A percentile compares a stretch with the other conserved stretches of the same genome.
phyloP scores from a whole-genome alignment of 2,329 filamentous ascomycete genomes.

The Alternaria sp. region DNA sequence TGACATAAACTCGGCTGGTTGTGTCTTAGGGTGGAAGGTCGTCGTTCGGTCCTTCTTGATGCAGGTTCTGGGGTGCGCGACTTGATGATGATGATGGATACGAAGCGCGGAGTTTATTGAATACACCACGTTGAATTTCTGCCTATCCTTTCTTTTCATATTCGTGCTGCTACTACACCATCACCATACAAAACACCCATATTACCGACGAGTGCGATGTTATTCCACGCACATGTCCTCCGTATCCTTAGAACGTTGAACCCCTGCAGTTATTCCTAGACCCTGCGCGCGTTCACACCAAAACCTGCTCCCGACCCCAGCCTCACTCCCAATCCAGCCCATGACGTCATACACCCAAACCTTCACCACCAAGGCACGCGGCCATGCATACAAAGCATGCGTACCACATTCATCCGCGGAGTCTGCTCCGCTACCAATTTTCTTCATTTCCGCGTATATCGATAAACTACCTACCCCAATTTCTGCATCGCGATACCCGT shows the following conservation, averaged over 20 bases:
- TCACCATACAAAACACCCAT: neutral
- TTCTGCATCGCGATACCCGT: neutral
- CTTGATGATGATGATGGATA: neutral
- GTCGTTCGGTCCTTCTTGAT: neutral
- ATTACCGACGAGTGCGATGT: too few relatives aligned
- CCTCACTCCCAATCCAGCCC: neutral
- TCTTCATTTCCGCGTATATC: too few relatives aligned
- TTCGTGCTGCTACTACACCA: neutral
- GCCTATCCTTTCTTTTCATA: too few relatives aligned
- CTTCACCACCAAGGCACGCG: conserved; percentile 8
- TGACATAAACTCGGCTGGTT: conserved; percentile 21
- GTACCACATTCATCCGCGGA: neutral
- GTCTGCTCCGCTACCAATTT: neutral
- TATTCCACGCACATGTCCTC: neutral
- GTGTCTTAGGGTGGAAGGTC: neutral
- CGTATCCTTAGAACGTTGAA: neutral
- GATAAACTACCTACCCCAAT: neutral
- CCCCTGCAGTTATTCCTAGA: neutral
- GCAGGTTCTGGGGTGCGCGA: too few relatives aligned
- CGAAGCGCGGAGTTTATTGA: neutral
- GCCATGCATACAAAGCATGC: conserved; percentile 6
- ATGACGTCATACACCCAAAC: conserved; percentile 26
- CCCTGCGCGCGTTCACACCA: conserved; percentile 8
- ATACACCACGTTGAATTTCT: neutral
- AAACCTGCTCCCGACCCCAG: conserved; percentile 11